Percentiles rank a stretch among this genome's conserved stretches.
Conservation (phyloP, 371 early-diverging fungal genomes). For the Mucor ambiguus region DNA sequence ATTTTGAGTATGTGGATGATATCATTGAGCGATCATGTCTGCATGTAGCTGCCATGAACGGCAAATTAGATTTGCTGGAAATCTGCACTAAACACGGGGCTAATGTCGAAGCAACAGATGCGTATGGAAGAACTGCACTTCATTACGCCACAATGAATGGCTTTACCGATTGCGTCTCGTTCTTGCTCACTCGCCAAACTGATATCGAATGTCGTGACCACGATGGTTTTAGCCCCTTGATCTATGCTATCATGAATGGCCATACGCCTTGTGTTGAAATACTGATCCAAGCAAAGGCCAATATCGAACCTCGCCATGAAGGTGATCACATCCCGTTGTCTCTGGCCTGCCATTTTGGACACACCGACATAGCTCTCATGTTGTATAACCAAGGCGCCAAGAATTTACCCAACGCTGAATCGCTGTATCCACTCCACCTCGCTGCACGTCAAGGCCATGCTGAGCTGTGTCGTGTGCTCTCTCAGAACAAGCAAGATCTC, state of each 20-base stretch:
- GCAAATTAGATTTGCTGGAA: slow-evolving; percentile 64
- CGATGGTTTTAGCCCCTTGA: slow-evolving; percentile 86
- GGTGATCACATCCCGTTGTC: slow-evolving; percentile 74
- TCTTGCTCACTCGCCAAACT: slow-evolving; percentile 63
- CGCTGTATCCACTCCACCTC: slow-evolving; percentile 86
- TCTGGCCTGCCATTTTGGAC: slow-evolving; percentile 90
- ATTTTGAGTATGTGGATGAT: slow-evolving; percentile 85
- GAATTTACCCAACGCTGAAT: slow-evolving; percentile 70
- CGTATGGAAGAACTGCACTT: slow-evolving; percentile 86
- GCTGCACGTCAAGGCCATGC: slow-evolving; percentile 87
- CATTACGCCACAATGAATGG: slow-evolving; percentile 96
- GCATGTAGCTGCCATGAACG: slow-evolving; percentile 88
- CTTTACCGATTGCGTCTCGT: slow-evolving; percentile 68
- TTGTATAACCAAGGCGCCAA: slow-evolving; percentile 77
- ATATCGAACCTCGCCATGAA: slow-evolving; percentile 65
- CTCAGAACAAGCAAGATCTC: slow-evolving; percentile 71
- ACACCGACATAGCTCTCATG: slow-evolving; percentile 79
- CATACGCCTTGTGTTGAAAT: slow-evolving; percentile 75
- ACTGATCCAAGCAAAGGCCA: slow-evolving; percentile 67
- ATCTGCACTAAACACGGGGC: slow-evolving; percentile 63
- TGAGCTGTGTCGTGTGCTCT: slow-evolving; percentile 72
- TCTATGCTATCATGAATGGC: slow-evolving; percentile 86
- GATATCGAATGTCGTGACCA: slow-evolving; percentile 76
- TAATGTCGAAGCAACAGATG: slow-evolving; percentile 71
- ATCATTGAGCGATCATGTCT: slow-evolving; percentile 88